These are phyloP conservation scores for Prunus fruticosa DNA, from an alignment of 306 rosid genomes.

Conservation along the genomic window DNA sequence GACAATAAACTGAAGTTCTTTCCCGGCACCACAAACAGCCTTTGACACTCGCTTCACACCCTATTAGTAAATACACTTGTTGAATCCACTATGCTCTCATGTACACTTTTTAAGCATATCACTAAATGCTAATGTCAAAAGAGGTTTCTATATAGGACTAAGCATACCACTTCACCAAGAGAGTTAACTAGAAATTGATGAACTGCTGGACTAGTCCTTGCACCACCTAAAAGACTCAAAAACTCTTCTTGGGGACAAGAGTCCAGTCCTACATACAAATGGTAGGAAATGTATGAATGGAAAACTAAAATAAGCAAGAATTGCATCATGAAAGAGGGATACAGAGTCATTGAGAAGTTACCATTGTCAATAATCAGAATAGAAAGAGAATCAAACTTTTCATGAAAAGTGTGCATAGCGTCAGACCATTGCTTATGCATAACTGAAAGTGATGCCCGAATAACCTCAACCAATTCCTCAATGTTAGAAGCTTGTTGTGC, in stretches of 20 bases:
- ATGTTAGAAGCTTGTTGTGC: constrained; percentile 98
- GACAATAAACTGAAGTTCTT: constrained; percentile 86
- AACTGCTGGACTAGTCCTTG: constrained; percentile 90
- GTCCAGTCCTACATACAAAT: constrained; percentile 59
- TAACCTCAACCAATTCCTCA: constrained; percentile 83
- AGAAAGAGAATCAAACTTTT: constrained; percentile 82
- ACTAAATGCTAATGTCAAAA: constrained; percentile 5
- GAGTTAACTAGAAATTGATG: constrained; percentile 91
- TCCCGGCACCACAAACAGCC: constrained; percentile 84
- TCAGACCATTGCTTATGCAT: constrained; percentile 98
- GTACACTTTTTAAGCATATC: not conserved
- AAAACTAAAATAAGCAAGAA: constrained; percentile 10
- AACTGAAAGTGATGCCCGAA: constrained; percentile 74
- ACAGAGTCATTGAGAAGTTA: constrained; percentile 20
- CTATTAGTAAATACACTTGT: constrained; percentile 41
- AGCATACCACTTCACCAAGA: constrained; percentile 84
- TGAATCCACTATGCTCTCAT: constrained; percentile 28
- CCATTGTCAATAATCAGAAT: constrained; percentile 74
- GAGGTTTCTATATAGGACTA: constrained; percentile 22
- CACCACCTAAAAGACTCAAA: constrained; percentile 93
- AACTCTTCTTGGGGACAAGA: constrained; percentile 92
- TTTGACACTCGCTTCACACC: constrained; percentile 90
- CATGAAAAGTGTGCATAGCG: constrained; percentile 79
- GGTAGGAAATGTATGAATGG: constrained; percentile 23
- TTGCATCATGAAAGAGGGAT: constrained; percentile 1